Percentiles rank a stretch among this genome's conserved stretches.
phyloP scores from a whole-genome alignment of 805 yeast species.

The Candida coleopterorum region DNA sequence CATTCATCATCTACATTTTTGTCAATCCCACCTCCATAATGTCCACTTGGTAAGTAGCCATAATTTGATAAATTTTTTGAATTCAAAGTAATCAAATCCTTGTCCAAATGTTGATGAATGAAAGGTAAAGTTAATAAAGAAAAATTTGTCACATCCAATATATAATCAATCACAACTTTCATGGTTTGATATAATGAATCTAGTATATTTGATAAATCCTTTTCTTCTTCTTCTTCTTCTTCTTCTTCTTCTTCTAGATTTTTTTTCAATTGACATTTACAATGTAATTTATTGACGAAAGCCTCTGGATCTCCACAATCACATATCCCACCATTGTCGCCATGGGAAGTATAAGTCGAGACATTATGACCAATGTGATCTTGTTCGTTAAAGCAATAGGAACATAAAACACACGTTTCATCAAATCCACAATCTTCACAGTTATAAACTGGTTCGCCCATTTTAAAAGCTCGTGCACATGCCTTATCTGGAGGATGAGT shows the following conservation, averaged over 20 bases:
- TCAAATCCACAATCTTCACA: constrained; percentile 77
- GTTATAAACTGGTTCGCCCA: constrained; percentile 64
- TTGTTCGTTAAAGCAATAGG: constrained; percentile 62
- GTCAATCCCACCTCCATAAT: constrained; percentile 31
- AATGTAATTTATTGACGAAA: constrained; percentile 49
- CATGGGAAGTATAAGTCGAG: constrained; percentile 44
- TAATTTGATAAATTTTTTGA: constrained; percentile 24
- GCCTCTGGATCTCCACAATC: constrained; percentile 73
- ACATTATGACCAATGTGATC: constrained; percentile 70
- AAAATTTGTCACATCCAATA: constrained; percentile 39
- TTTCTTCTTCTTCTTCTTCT: too few species aligned
- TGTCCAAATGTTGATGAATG: constrained; percentile 27
- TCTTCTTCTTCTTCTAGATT: constrained; percentile 7
- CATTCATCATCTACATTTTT: constrained; percentile 30
- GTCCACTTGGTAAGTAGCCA: constrained; percentile 25
- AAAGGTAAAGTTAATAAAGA: constrained; percentile 37
- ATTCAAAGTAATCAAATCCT: constrained; percentile 18
- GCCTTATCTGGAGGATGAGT: constrained; percentile 55
- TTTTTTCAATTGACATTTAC: constrained; percentile 32
- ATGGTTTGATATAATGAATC: constrained; percentile 23
- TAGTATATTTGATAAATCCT: constrained; percentile 14
- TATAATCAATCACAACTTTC: constrained; percentile 34
- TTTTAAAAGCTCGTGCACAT: constrained; percentile 60
- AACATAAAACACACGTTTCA: constrained; percentile 74
- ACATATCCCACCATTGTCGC: constrained; percentile 54